These are phyloP conservation scores for Davidsoniella eucalypti DNA, from an alignment of 2,329 filamentous ascomycete species.

Conservation along the genomic window DNA sequence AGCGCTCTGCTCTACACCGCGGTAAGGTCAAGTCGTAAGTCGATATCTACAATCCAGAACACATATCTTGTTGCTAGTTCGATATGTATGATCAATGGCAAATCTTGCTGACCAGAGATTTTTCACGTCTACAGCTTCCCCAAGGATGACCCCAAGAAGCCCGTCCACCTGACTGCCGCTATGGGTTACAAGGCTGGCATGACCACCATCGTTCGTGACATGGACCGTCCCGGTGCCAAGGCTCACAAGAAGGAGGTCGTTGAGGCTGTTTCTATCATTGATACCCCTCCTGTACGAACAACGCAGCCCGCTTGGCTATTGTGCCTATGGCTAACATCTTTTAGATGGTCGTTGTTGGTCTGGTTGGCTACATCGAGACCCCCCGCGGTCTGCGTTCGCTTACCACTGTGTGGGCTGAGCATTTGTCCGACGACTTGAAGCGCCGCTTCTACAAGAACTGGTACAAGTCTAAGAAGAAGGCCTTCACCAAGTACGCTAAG, in stretches of 20 bases:
- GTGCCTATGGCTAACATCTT: constrained; percentile 56
- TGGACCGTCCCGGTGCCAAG: constrained; percentile 96
- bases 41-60: neutral
- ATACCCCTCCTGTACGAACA: constrained; percentile 89
- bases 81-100: too few relatives aligned
- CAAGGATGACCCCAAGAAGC: constrained; percentile 99
- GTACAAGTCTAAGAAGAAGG: constrained; percentile 99
- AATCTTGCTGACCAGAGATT: neutral
- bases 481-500: constrained; percentile 99
- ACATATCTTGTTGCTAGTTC: too few relatives aligned
- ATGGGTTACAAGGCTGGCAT: constrained; percentile 99
- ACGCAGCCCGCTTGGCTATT: constrained; percentile 63
- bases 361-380: constrained; percentile 99
- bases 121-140: constrained; percentile 55
- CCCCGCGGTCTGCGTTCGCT: constrained; percentile 97
- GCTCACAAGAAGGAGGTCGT: constrained; percentile 98
- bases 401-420: constrained; percentile 99
- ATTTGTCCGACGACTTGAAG: constrained; percentile 96
- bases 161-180: constrained; percentile 91
- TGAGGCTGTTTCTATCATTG: constrained; percentile 74
- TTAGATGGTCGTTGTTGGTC: constrained; percentile 98
- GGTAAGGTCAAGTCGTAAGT: constrained; percentile 97
- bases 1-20: constrained; percentile 85
- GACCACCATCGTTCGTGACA: constrained; percentile 98
- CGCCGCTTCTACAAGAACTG: constrained; percentile 99